phyloP scores from a whole-genome alignment of 2,329 filamentous ascomycete species.

The Lasiodiplodia hormozganensis region DNA sequence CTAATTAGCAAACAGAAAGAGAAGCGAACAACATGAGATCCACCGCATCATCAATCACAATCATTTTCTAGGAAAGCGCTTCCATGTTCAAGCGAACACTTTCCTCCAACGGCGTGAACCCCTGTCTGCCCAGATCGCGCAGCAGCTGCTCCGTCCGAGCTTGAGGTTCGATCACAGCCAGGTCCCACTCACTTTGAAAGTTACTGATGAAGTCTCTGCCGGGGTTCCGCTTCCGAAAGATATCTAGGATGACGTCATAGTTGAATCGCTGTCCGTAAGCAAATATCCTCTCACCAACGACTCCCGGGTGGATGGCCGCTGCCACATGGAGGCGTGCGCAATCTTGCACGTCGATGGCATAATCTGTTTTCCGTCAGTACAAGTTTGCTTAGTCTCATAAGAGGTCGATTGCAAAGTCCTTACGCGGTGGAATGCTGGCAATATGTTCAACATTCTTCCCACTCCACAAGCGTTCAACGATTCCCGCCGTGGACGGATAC shows the following conservation, averaged over 20 bases:
- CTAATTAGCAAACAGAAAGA: too few species aligned
- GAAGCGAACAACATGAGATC: too few species aligned
- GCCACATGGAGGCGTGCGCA: slow-evolving; percentile 35
- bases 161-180: slow-evolving; percentile 1
- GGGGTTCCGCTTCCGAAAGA: slow-evolving; percentile 11
- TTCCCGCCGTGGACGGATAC: slow-evolving; percentile 30
- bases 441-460: slow-evolving; percentile 16
- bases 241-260: slow-evolving; percentile 30
- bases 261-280: slow-evolving; percentile 30
- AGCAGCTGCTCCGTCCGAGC: slow-evolving; percentile 17
- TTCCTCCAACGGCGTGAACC: slow-evolving; percentile 26
- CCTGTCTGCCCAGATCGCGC: slow-evolving; percentile 9
- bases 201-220: background rate
- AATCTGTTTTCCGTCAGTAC: slow-evolving; percentile 20
- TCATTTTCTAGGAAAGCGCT: slow-evolving; percentile 5
- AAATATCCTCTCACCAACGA: slow-evolving; percentile 32
- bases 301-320: slow-evolving; percentile 31
- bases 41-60: too few species aligned
- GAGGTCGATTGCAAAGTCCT: too few species aligned
- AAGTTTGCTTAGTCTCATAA: too few species aligned
- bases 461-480: slow-evolving; percentile 29
- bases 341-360: slow-evolving; percentile 35
- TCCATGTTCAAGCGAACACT: slow-evolving; percentile 2
- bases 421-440: background rate
- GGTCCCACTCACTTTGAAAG: slow-evolving; percentile 5